Conservation (phyloP, 495 filamentous ascomycete species). For the Recurvomyces mirabilis region DNA sequence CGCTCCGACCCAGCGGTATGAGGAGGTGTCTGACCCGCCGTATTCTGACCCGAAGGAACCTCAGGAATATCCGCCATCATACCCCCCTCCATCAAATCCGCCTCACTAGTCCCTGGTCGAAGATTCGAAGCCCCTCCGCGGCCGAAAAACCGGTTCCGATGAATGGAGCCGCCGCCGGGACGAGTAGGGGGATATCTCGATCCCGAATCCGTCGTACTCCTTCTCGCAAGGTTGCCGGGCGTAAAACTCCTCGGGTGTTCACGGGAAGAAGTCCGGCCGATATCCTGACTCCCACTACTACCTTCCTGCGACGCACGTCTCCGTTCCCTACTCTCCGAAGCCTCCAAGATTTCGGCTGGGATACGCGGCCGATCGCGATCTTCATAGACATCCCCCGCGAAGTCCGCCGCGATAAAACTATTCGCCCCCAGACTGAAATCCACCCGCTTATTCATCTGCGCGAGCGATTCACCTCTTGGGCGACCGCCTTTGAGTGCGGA, state of each 20-base stretch:
- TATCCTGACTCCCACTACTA: constrained; percentile 3
- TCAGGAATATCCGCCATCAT: constrained; percentile 30
- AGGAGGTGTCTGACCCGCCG: not conserved
- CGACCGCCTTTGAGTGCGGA: constrained; percentile 45
- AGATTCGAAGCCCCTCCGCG: constrained; percentile 14
- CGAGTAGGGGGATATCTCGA: constrained; percentile 10
- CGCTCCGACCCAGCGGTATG: not conserved
- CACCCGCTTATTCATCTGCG: constrained; percentile 49
- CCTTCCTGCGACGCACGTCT: constrained; percentile 20
- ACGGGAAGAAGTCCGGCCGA: constrained; percentile 22
- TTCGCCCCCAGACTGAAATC: constrained; percentile 68
- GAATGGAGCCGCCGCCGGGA: constrained; percentile 12
- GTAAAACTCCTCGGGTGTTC: constrained; percentile 7
- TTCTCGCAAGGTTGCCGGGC: constrained; percentile 18
- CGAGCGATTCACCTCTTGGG: constrained; percentile 43
- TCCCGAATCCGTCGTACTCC: constrained; percentile 21
- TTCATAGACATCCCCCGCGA: constrained; percentile 60
- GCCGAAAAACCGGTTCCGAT: constrained; percentile 34
- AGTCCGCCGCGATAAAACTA: constrained; percentile 45
- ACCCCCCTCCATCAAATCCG: constrained; percentile 27
- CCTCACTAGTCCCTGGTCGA: constrained; percentile 14
- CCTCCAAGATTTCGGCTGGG: constrained; percentile 21
- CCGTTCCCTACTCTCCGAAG: constrained; percentile 22
- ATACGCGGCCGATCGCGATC: constrained; percentile 28
- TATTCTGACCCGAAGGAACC: constrained; percentile 10